phyloP scores from a whole-genome alignment of 129 eudicot species.

The Logfia minima region DNA sequence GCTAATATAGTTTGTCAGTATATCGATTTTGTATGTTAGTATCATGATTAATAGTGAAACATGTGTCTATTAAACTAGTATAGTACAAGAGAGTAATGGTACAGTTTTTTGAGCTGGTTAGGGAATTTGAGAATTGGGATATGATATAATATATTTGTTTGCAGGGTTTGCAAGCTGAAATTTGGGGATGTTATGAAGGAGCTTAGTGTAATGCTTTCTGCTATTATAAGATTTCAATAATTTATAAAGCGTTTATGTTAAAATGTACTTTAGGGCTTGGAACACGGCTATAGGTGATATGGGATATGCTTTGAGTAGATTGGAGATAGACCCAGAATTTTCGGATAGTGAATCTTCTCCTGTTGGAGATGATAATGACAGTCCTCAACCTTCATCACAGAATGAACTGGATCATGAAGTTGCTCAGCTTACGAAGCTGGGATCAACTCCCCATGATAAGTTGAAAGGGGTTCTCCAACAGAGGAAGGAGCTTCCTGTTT shows the following conservation, averaged over 20 bases:
- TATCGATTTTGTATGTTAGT: not conserved
- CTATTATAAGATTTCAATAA: constrained; percentile 3
- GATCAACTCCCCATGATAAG: constrained; percentile 57
- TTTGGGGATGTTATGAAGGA: constrained; percentile 33
- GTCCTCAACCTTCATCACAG: constrained; percentile 19
- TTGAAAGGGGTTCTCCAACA: constrained; percentile 47
- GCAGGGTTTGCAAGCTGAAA: constrained; percentile 32
- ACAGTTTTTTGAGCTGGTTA: not conserved
- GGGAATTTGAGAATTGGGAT: constrained; percentile 7
- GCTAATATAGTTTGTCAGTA: not conserved
- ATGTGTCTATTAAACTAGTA: not conserved
- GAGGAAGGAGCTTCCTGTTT: constrained; percentile 50
- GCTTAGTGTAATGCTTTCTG: constrained; percentile 18
- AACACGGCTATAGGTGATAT: constrained; percentile 40
- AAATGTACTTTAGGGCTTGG: constrained; percentile 51
- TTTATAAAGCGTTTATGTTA: constrained; percentile 16
- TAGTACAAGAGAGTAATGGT: not conserved
- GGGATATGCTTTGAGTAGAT: constrained; percentile 74
- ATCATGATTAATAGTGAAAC: not conserved
- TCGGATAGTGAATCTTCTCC: constrained; percentile 48
- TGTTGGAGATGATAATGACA: constrained; percentile 27
- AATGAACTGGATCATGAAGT: constrained; percentile 58
- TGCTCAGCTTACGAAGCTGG: constrained; percentile 71
- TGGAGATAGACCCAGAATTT: constrained; percentile 55
- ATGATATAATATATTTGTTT: constrained; percentile 27